Evolutionary conservation across 768 basidiomycete species (phyloP).

Genomic region (Clitopilus passeckerianus): DNA sequence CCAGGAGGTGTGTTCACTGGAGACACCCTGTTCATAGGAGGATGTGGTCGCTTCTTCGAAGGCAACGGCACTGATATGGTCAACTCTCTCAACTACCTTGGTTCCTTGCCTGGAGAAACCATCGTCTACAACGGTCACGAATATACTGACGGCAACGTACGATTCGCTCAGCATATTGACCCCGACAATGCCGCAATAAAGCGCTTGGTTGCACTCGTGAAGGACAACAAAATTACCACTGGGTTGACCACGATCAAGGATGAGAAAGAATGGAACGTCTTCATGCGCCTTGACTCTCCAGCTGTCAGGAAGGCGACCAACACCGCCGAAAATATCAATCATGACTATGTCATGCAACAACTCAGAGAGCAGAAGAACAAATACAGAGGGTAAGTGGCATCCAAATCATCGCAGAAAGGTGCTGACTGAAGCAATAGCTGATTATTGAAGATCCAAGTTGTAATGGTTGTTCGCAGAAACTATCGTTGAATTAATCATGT

Average conservation of each 20-base stretch:
- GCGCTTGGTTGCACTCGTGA: slow-evolving; percentile 53
- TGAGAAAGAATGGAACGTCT: slow-evolving; percentile 94
- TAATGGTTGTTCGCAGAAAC: not conserved
- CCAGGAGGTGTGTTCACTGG: slow-evolving; percentile 89
- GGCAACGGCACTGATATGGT: slow-evolving; percentile 80
- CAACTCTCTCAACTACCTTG: slow-evolving; percentile 64
- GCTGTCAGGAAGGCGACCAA: slow-evolving; percentile 58
- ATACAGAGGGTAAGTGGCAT: slow-evolving; percentile 52
- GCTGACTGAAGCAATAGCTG: not conserved
- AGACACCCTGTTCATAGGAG: slow-evolving; percentile 85
- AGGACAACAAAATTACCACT: slow-evolving; percentile 59
- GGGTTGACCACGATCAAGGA: slow-evolving; percentile 88
- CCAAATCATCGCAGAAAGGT: not conserved
- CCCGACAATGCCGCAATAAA: slow-evolving; percentile 53
- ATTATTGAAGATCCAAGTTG: not conserved
- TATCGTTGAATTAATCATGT: not conserved
- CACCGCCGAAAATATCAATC: slow-evolving; percentile 32
- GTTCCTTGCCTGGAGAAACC: slow-evolving; percentile 72
- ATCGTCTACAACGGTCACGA: slow-evolving; percentile 89
- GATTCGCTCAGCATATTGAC: slow-evolving; percentile 66
- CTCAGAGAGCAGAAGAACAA: slow-evolving; percentile 84
- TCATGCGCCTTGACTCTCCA: slow-evolving; percentile 72
- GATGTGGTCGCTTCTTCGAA: slow-evolving; percentile 95
- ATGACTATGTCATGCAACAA: slow-evolving; percentile 63
- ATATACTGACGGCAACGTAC: slow-evolving; percentile 72